phyloP scores from a whole-genome alignment of 352 stramenopile species.

The Hyphochytrium catenoides region DNA sequence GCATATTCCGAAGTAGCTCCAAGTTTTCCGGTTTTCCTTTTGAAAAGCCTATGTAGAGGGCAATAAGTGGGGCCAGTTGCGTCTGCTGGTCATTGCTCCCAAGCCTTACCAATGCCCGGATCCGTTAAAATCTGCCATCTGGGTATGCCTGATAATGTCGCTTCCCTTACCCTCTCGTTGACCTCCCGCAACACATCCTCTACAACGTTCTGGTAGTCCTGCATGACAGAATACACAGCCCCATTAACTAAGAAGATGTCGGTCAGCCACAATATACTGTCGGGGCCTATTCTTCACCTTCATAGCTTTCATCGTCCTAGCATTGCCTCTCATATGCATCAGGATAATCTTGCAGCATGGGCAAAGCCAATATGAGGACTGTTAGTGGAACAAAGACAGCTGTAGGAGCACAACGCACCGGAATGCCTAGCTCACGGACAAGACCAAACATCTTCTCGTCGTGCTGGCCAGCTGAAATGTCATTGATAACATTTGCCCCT shows the following conservation, averaged over 20 bases:
- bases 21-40: conserved; percentile 79
- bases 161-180: conserved; percentile 29
- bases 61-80: no score
- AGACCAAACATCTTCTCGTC: conserved; percentile 71
- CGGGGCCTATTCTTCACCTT: conserved; percentile 32
- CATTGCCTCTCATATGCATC: conserved; percentile 94
- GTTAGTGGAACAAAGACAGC: conserved; percentile 1
- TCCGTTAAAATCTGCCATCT: conserved; percentile 87
- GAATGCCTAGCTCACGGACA: conserved; percentile 56
- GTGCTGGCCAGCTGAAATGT: conserved; percentile 79
- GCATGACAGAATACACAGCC: conserved; percentile 4
- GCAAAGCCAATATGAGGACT: conserved; percentile 6
- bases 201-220: conserved; percentile 72
- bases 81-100: no score
- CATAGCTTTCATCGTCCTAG: conserved; percentile 77
- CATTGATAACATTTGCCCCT: conserved; percentile 90
- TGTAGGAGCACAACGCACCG: conserved; percentile 23
- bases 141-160: conserved; percentile 59
- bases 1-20: conserved; percentile 52
- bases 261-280: not conserved
- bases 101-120: conserved; percentile 89
- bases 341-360: conserved; percentile 52
- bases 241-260: not conserved
- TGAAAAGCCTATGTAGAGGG: no score
- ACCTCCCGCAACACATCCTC: conserved; percentile 54